Base-by-base conservation (phyloP, 371 early-diverging fungal species). In the Mortierella sp. region DNA sequence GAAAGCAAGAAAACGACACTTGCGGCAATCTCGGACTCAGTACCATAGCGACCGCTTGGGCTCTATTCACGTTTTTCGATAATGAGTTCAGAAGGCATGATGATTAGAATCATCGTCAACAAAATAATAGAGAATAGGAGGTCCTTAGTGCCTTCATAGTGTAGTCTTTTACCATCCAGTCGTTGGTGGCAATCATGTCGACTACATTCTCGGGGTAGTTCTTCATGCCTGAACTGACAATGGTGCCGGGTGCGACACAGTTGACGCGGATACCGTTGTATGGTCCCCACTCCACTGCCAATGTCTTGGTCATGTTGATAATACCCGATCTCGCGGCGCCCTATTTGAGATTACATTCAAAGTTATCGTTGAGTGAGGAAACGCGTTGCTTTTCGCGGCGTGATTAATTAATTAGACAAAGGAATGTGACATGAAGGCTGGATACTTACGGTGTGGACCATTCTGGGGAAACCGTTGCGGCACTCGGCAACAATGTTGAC, bases 181-280 rank as follows among this genome's bases (percentile, higher is more conserved):
- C 77, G 5, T 50, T 50, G 34, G 65, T 40, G 19, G 77, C 53
- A 68, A 84, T 55, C 71, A 76, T 73, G 11, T 85, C 74, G 50
- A 80, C 79, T 26, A 88, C 79, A 16, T 70, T 74, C 1, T 78
- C 79, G 9, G 90, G 87, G 47, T 90, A 90, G 66, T 89, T 88
- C 53, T 76, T 76, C 86, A 90, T 89, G 44, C 90, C 90, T 34
- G 82, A 87, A 41, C 89, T 88, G 47, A 90, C 71, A 64, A 90
- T 82, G n/a, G 86, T 86, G n/a, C 90, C 90, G 14, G 90, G 89
- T n/a, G 88, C 91, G 5, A 90, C 90, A 61, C 86, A 87, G 77
- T 90, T 90, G 79, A 90, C 71, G 37, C 90, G 88, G 43, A 90
- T 83, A 8, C 89, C 89, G 29, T 83, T 83, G 34, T 72, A 81